These are phyloP conservation scores for Echinosophora koreensis DNA, from an alignment of 306 rosid genomes.

Conservation along the genomic window DNA sequence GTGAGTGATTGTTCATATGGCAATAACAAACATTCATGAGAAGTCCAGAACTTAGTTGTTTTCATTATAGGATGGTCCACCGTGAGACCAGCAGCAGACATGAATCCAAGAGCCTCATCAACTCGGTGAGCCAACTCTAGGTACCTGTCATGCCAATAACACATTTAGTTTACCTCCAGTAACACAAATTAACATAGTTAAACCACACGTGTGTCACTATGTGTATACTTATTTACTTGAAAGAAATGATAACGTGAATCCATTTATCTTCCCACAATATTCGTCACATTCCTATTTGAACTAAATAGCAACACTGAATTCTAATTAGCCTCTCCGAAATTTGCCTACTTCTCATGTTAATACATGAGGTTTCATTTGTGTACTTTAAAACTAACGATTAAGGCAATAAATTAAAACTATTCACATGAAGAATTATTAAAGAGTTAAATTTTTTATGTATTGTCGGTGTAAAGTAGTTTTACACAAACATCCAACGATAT, in stretches of 20 bases:
- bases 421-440: background rate
- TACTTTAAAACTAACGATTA: background rate
- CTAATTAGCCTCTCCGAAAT: background rate
- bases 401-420: background rate
- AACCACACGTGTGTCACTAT: background rate
- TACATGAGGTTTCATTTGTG: background rate
- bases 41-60: constrained; percentile 84
- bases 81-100: constrained; percentile 86
- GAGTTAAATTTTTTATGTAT: too few relatives aligned
- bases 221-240: background rate
- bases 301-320: background rate
- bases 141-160: constrained; percentile 63
- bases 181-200: background rate
- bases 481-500: too few relatives aligned
- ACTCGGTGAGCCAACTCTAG: constrained; percentile 80
- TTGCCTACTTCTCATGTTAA: background rate
- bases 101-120: constrained; percentile 93
- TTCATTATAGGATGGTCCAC: constrained; percentile 85
- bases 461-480: too few relatives aligned
- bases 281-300: too few relatives aligned
- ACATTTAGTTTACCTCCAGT: background rate
- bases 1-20: constrained; percentile 91
- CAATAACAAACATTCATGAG: constrained; percentile 81
- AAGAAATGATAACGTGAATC: too few relatives aligned
- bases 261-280: too few relatives aligned